These are phyloP conservation scores for Penicillium canescens DNA, from an alignment of 495 filamentous ascomycete genomes.

Conservation along the genomic window DNA sequence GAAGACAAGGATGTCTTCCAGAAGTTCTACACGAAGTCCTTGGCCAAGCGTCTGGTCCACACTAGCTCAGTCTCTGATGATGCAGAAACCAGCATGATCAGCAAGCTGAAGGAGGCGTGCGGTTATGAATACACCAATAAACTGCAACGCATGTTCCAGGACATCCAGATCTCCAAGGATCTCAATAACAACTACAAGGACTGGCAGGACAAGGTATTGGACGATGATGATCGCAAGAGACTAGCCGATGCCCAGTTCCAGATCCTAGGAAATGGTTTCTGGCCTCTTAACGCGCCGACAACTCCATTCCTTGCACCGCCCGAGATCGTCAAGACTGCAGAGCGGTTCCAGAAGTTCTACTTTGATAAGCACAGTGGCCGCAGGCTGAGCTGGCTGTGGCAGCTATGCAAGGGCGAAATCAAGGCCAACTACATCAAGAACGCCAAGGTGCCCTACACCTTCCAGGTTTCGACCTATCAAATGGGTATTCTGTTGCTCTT, in stretches of 20 bases:
- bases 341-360: conserved; percentile 89
- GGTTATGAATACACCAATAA: conserved; percentile 99
- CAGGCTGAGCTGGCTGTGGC: conserved; percentile 97
- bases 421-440: conserved; percentile 89
- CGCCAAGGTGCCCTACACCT: conserved; percentile 89
- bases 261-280: conserved; percentile 95
- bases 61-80: conserved; percentile 93
- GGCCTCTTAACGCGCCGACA: conserved; percentile 83
- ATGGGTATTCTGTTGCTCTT: conserved; percentile 97
- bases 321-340: conserved; percentile 81
- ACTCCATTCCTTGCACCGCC: conserved; percentile 85
- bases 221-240: conserved; percentile 60
- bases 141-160: conserved; percentile 99
- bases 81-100: conserved; percentile 98
- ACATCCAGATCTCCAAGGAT: conserved; percentile 98
- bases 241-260: conserved; percentile 77
- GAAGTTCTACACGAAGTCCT: conserved; percentile 97
- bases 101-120: conserved; percentile 97
- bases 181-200: conserved; percentile 84
- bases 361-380: conserved; percentile 93
- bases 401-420: conserved; percentile 95
- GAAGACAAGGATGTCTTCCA: conserved; percentile 99
- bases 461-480: conserved; percentile 95
- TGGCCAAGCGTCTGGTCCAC: conserved; percentile 93
- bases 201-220: conserved; percentile 60